phyloP scores from a whole-genome alignment of 345 rosid genomes.

The Ricinus communis region DNA sequence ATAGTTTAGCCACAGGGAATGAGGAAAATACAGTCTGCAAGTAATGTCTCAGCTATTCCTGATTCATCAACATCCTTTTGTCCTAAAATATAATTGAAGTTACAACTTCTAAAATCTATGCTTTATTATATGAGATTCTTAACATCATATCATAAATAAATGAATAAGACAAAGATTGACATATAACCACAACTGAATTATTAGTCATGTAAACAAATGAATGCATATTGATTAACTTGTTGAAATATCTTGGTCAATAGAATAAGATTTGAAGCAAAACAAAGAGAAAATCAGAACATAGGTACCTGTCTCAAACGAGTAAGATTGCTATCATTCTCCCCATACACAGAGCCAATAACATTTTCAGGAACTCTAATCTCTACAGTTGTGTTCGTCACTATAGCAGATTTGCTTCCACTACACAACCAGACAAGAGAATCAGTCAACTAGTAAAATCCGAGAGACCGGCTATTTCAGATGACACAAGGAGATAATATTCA shows the following conservation, averaged over 20 bases:
- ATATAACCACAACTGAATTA: not conserved
- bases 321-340: slow-evolving; percentile 80
- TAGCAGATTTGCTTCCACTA: slow-evolving; percentile 79
- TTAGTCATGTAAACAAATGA: not conserved
- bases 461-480: not conserved
- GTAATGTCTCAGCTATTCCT: too few species aligned
- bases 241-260: slow-evolving; percentile 1
- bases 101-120: too few species aligned
- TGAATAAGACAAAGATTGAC: not conserved
- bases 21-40: not conserved
- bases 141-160: too few species aligned
- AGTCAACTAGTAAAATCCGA: slow-evolving; percentile 6
- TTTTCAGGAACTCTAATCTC: slow-evolving; percentile 76
- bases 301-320: slow-evolving; percentile 70
- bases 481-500: not conserved
- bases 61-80: not conserved
- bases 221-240: slow-evolving; percentile 2
- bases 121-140: not conserved
- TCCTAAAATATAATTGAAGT: too few species aligned
- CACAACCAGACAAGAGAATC: slow-evolving; percentile 19
- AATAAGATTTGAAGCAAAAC: not conserved
- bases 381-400: slow-evolving; percentile 81
- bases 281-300: not conserved
- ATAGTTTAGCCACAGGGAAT: not conserved
- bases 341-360: slow-evolving; percentile 74